Evolutionary conservation across 1,284 basidiomycete genomes (phyloP).

Genomic region (Ustilago esculenta): DNA sequence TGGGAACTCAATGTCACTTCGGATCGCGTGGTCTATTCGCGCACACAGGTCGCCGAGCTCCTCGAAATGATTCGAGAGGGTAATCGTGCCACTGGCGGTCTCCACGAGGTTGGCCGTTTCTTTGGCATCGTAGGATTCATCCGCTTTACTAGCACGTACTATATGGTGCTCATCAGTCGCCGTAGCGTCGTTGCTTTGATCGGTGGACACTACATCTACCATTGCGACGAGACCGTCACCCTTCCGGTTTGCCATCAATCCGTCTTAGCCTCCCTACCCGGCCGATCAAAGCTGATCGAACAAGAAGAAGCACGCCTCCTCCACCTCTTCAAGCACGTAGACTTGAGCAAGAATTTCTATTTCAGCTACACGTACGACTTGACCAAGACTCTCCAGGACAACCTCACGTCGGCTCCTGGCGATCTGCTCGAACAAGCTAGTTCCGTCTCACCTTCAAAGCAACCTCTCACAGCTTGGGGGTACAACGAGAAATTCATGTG

Average conservation of each 20-base stretch:
- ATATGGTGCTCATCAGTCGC: conserved; percentile 77
- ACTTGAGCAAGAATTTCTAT: conserved; percentile 98
- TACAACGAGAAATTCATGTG: conserved; percentile 93
- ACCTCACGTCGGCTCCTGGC: conserved; percentile 73
- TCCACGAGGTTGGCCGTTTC: conserved; percentile 74
- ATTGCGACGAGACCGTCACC: conserved; percentile 91
- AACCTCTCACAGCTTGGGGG: conserved; percentile 67
- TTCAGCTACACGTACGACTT: conserved; percentile 98
- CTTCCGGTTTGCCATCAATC: conserved; percentile 71
- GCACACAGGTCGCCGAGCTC: conserved; percentile 86
- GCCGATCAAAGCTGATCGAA: conserved; percentile 59
- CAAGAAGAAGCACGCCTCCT: conserved; percentile 72
- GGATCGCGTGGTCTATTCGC: conserved; percentile 75
- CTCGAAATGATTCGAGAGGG: conserved; percentile 94
- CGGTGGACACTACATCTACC: conserved; percentile 96
- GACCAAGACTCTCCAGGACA: conserved; percentile 91
- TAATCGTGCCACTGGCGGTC: conserved; percentile 84
- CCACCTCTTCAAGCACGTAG: conserved; percentile 95
- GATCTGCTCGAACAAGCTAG: conserved; percentile 65
- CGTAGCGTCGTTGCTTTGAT: conserved; percentile 90
- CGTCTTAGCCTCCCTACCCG: conserved; percentile 48
- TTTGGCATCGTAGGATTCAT: conserved; percentile 74
- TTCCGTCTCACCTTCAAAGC: conserved; percentile 27
- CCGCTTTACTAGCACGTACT: conserved; percentile 66
- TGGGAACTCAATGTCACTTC: conserved; percentile 63